Conservation (phyloP, 2,329 filamentous ascomycete genomes). For the Paecilomyces sp. region DNA sequence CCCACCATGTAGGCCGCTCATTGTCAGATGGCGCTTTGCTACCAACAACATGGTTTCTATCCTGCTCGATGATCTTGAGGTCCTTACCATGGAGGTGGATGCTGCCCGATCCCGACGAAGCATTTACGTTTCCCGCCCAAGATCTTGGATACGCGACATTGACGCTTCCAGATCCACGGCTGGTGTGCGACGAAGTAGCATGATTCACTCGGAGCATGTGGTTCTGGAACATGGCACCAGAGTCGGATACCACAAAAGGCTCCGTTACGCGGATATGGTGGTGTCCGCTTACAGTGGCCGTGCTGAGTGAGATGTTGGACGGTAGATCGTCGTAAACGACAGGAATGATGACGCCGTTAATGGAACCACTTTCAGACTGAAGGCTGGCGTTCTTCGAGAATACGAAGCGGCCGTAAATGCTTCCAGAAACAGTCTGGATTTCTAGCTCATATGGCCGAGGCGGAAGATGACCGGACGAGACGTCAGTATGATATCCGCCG, state of each 20-base stretch:
- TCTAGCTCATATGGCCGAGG: conserved; percentile 19
- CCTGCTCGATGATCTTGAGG: conserved; percentile 9
- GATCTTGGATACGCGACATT: conserved; percentile 18
- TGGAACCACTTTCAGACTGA: conserved; percentile 39
- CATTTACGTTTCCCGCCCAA: conserved; percentile 23
- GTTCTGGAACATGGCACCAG: neutral
- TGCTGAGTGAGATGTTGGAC: conserved; percentile 9
- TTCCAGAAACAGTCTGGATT: conserved; percentile 20
- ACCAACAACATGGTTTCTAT: conserved; percentile 6
- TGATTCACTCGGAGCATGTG: neutral
- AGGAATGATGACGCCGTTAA: conserved; percentile 45
- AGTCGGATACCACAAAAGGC: conserved; percentile 7
- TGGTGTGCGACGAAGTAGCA: conserved; percentile 11
- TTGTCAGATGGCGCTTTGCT: conserved; percentile 6
- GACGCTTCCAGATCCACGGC: conserved; percentile 15
- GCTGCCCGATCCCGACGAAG: conserved; percentile 8
- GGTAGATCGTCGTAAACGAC: conserved; percentile 9
- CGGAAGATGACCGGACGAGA: conserved; percentile 3
- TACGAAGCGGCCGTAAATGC: conserved; percentile 35
- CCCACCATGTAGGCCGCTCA: conserved; percentile 13
- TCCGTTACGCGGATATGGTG: conserved; percentile 12
- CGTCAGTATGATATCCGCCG: neutral
- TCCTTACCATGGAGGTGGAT: conserved; percentile 15
- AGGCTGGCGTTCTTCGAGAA: conserved; percentile 42
- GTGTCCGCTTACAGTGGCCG: conserved; percentile 9